phyloP scores from a whole-genome alignment of 139 green algal species.

The Tetraselmis chui region DNA sequence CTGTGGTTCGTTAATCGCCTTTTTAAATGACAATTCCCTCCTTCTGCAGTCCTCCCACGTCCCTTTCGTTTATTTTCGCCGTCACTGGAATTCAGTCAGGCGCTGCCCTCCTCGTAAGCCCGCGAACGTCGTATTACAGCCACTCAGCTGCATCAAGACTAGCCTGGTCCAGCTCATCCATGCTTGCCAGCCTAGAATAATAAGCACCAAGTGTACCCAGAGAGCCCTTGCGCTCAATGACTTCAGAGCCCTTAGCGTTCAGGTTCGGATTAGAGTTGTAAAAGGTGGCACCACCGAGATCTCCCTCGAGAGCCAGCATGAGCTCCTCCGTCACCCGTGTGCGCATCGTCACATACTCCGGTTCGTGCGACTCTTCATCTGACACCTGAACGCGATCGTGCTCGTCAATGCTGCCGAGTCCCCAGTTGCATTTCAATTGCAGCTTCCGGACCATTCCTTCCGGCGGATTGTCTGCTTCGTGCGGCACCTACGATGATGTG shows the following conservation, averaged over 20 bases:
- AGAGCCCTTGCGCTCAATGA: neutral
- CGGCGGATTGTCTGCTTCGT: neutral
- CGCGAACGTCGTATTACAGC: neutral
- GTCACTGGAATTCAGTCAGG: no score
- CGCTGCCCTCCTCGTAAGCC: no score
- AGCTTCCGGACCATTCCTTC: neutral
- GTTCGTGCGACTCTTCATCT: neutral
- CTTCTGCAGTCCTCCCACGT: no score
- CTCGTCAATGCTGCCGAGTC: neutral
- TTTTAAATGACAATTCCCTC: no score
- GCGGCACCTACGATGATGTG: neutral
- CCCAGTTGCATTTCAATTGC: neutral
- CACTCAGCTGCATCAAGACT: neutral
- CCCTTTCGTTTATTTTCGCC: no score
- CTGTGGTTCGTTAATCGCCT: no score
- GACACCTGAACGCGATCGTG: neutral
- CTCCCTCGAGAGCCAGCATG: neutral
- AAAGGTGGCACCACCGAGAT: neutral
- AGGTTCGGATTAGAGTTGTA: neutral
- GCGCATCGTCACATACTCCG: neutral
- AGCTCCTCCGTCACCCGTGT: neutral
- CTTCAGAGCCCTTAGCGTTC: neutral
- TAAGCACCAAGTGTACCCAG: neutral
- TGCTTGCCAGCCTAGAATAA: neutral
- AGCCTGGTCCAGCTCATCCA: neutral